Evolutionary conservation across 768 basidiomycete genomes (phyloP).

Genomic region (Leucosporidium scottii): DNA sequence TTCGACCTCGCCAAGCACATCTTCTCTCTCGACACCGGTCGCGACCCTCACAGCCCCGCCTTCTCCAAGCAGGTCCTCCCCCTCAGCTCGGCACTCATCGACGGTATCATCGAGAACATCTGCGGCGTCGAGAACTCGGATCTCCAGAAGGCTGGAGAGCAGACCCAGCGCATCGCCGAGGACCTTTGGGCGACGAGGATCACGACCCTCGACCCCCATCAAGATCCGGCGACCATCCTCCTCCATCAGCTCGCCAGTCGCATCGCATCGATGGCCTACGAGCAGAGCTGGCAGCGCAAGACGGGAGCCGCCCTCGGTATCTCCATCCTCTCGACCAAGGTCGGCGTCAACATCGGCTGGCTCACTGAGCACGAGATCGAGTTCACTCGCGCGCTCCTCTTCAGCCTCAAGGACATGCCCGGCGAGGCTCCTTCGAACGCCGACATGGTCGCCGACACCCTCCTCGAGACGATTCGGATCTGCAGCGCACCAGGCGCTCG

Average conservation of each 20-base stretch:
- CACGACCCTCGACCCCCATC: conserved; percentile 35
- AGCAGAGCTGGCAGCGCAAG: conserved; percentile 83
- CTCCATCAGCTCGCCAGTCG: conserved; percentile 75
- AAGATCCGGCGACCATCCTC: conserved; percentile 47
- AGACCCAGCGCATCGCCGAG: conserved; percentile 49
- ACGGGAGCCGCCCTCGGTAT: conserved; percentile 84
- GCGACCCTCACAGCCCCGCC: conserved; percentile 36
- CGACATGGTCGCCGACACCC: conserved; percentile 67
- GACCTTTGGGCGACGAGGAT: conserved; percentile 55
- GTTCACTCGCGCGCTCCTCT: conserved; percentile 77
- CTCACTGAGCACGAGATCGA: conserved; percentile 80
- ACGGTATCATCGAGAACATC: conserved; percentile 68
- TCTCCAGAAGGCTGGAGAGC: conserved; percentile 25
- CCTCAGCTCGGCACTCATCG: conserved; percentile 49
- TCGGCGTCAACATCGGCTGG: conserved; percentile 68
- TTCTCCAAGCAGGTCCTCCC: conserved; percentile 38
- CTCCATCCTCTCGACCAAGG: conserved; percentile 64
- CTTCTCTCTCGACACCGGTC: conserved; percentile 65
- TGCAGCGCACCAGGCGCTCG: conserved; percentile 54
- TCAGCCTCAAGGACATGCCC: conserved; percentile 89
- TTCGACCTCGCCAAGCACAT: conserved; percentile 62
- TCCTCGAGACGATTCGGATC: conserved; percentile 48
- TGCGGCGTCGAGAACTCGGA: conserved; percentile 43
- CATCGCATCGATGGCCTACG: conserved; percentile 78
- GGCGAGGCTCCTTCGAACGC: conserved; percentile 77